phyloP scores from a whole-genome alignment of 805 yeast genomes.

The Kazachstania bromeliacearum region DNA sequence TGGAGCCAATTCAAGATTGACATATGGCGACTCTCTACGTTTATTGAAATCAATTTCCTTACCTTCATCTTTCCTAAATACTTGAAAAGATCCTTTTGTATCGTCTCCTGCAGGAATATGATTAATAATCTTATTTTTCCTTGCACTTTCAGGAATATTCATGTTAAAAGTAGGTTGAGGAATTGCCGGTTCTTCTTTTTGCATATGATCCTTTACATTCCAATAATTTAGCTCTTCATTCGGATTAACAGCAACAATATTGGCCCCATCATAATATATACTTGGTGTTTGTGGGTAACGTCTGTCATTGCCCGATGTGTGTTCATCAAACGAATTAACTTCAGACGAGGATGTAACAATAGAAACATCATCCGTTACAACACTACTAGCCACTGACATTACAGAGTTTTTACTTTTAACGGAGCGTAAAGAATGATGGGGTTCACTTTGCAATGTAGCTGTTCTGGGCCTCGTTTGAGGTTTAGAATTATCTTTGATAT shows the following conservation, averaged over 20 bases:
- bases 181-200: not conserved
- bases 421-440: slow-evolving; percentile 11
- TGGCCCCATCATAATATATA: slow-evolving; percentile 20
- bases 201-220: slow-evolving; percentile 19
- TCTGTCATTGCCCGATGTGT: slow-evolving; percentile 13
- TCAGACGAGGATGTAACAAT: slow-evolving; percentile 24
- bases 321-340: slow-evolving; percentile 25
- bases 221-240: slow-evolving; percentile 24
- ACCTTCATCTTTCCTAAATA: slow-evolving; percentile 52
- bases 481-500: slow-evolving; percentile 19
- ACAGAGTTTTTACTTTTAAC: slow-evolving; percentile 23
- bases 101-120: slow-evolving; percentile 7
- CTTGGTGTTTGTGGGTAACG: slow-evolving; percentile 30
- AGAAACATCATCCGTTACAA: slow-evolving; percentile 22
- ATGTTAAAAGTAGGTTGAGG: not conserved
- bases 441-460: slow-evolving; percentile 11
- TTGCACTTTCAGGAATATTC: not conserved
- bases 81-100: slow-evolving; percentile 45
- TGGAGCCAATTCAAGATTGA: slow-evolving; percentile 50
- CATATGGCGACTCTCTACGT: slow-evolving; percentile 67
- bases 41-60: slow-evolving; percentile 76
- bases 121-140: slow-evolving; percentile 2
- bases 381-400: slow-evolving; percentile 20
- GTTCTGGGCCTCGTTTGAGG: slow-evolving; percentile 13
- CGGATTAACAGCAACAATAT: slow-evolving; percentile 3